These are phyloP conservation scores for Lachnellula cervina DNA, from an alignment of 2,329 filamentous ascomycete species.

Conservation along the genomic window DNA sequence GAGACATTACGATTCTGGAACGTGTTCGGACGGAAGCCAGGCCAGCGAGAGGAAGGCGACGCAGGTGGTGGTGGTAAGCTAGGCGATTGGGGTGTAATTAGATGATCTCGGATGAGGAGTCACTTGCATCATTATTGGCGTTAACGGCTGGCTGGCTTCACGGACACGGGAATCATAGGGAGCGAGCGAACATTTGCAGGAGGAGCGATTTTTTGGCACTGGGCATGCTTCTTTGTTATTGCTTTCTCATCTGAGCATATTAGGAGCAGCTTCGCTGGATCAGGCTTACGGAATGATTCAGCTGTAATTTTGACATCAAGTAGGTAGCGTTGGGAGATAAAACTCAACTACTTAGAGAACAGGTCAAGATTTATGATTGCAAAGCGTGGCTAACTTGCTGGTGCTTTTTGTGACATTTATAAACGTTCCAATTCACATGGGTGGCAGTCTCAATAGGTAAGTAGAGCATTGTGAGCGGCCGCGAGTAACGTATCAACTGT, in stretches of 20 bases:
- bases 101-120: slow-evolving; percentile 39
- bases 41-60: slow-evolving; percentile 62
- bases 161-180: neutral
- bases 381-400: too few species aligned
- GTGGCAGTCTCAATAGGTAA: too few species aligned
- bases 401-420: too few species aligned
- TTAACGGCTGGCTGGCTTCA: neutral
- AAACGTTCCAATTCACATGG: too few species aligned
- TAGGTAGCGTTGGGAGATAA: neutral
- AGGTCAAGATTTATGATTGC: neutral
- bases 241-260: neutral
- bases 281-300: neutral
- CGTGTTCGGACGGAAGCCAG: slow-evolving; percentile 79
- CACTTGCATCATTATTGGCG: slow-evolving; percentile 3
- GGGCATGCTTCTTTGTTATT: neutral
- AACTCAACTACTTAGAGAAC: slow-evolving; percentile 13
- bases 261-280: neutral
- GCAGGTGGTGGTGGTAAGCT: slow-evolving; percentile 56
- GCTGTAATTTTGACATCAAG: neutral
- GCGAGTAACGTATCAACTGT: too few species aligned
- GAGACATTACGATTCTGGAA: slow-evolving; percentile 98
- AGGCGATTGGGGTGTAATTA: slow-evolving; percentile 79
- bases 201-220: neutral
- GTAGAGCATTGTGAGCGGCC: too few species aligned
- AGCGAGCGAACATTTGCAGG: slow-evolving; percentile 1